phyloP scores from a whole-genome alignment of 140 eudicot genomes.

The Bidens hawaiensis region DNA sequence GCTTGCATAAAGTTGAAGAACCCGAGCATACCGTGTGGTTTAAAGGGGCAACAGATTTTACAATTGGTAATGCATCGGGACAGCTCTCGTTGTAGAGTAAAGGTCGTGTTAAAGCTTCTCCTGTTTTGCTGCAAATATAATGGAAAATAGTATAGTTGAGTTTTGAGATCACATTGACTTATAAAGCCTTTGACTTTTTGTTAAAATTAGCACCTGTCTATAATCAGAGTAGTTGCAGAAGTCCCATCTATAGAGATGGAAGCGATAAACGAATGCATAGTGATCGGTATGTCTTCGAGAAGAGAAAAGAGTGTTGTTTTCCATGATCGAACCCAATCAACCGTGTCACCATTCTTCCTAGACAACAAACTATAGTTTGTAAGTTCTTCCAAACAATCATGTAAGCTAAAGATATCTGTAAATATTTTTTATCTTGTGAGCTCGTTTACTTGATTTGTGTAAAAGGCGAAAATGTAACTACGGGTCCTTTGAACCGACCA shows the following conservation, averaged over 20 bases:
- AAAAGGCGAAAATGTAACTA: background rate
- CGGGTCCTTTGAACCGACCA: too few relatives aligned
- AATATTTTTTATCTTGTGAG: background rate
- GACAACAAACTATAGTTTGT: constrained; percentile 42
- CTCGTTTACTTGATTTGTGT: background rate
- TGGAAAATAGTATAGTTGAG: background rate
- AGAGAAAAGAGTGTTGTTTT: constrained; percentile 68
- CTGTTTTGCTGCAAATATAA: constrained; percentile 61
- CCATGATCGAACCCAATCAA: constrained; percentile 93
- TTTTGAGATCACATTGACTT: background rate
- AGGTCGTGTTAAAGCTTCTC: constrained; percentile 74
- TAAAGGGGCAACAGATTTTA: constrained; percentile 80
- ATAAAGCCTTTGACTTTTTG: background rate
- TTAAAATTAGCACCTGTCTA: constrained; percentile 54
- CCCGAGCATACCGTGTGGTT: constrained; percentile 96
- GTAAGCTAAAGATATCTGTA: background rate
- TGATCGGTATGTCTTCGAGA: constrained; percentile 61
- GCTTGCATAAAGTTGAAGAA: constrained; percentile 93
- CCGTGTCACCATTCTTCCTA: constrained; percentile 77
- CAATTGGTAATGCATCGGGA: constrained; percentile 78
- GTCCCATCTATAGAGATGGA: constrained; percentile 95
- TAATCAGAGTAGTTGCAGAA: constrained; percentile 83
- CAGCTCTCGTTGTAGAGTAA: constrained; percentile 89
- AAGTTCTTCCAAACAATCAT: constrained; percentile 8
- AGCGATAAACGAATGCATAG: constrained; percentile 44